phyloP scores from a whole-genome alignment of 2,329 filamentous ascomycete genomes.

The Massarina eburnea region DNA sequence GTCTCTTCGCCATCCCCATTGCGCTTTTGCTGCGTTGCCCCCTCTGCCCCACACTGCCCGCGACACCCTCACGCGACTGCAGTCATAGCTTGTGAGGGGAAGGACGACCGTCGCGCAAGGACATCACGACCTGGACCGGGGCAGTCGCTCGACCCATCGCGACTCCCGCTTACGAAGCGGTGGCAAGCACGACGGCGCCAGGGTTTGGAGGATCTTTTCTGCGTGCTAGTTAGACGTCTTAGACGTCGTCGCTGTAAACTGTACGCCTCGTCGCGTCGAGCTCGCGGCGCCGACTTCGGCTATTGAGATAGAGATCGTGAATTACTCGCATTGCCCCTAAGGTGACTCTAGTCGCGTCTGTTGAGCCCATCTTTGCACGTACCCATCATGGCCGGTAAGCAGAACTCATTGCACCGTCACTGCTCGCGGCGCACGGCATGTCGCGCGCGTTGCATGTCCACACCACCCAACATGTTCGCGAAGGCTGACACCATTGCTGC shows the following conservation, averaged over 20 bases:
- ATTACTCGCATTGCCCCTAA: slow-evolving; percentile 38
- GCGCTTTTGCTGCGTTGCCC: slow-evolving; percentile 2
- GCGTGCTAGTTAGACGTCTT: slow-evolving; percentile 31
- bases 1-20: slow-evolving; percentile 8
- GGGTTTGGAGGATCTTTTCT: slow-evolving; percentile 9
- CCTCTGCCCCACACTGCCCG: slow-evolving; percentile 4
- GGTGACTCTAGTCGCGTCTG: slow-evolving; percentile 31
- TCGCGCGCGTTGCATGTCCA: not conserved
- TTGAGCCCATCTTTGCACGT: slow-evolving; percentile 30
- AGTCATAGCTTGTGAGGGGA: slow-evolving; percentile 14
- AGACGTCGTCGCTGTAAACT: slow-evolving; percentile 10
- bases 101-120: slow-evolving; percentile 19
- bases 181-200: slow-evolving; percentile 14
- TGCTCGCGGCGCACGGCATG: not conserved
- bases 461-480: slow-evolving; percentile 1
- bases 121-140: slow-evolving; percentile 20
- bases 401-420: slow-evolving; percentile 32
- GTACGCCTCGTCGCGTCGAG: slow-evolving; percentile 22
- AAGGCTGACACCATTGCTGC: slow-evolving; percentile 32
- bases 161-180: slow-evolving; percentile 15
- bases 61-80: slow-evolving; percentile 7
- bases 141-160: slow-evolving; percentile 22
- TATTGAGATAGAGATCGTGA: slow-evolving; percentile 41
- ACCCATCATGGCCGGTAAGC: slow-evolving; percentile 63
- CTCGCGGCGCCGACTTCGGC: slow-evolving; percentile 21